A percentile compares a stretch with the other conserved stretches of the same genome.
Evolutionary conservation across 306 rosid species (phyloP).

Genomic region (Dryas octopetala): DNA sequence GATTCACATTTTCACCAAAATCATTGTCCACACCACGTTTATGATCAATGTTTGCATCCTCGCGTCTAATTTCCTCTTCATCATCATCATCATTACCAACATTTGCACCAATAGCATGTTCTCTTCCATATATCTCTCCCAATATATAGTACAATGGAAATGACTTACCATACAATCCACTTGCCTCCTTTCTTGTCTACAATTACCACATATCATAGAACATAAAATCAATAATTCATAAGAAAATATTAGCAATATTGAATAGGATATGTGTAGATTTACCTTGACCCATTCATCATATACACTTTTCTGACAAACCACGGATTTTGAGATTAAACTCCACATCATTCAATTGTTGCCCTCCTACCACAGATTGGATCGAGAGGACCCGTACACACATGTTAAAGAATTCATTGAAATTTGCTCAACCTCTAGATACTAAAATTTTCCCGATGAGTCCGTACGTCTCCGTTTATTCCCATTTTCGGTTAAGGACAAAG

Average conservation of each 20-base stretch:
- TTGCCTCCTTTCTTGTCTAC: conserved; percentile 10
- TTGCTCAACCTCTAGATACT: too few relatives aligned
- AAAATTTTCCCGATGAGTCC: too few relatives aligned
- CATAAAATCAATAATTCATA: background rate
- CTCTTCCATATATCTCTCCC: conserved; percentile 14
- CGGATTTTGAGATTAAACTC: too few relatives aligned
- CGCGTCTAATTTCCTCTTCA: conserved; percentile 1
- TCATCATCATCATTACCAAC: conserved; percentile 11
- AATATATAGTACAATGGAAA: conserved; percentile 11
- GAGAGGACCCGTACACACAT: too few relatives aligned
- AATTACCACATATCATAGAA: background rate
- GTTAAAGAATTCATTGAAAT: too few relatives aligned
- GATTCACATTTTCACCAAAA: background rate
- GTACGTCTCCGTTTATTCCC: too few relatives aligned
- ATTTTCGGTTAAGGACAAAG: too few relatives aligned
- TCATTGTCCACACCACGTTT: background rate
- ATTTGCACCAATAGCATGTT: background rate
- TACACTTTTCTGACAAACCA: background rate
- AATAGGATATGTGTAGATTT: background rate
- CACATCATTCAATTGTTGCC: too few relatives aligned
- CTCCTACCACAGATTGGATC: too few relatives aligned
- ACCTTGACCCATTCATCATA: conserved; percentile 21
- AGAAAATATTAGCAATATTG: background rate
- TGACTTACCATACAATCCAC: conserved; percentile 11
- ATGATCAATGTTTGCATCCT: conserved; percentile 5